Evolutionary conservation across 2,329 filamentous ascomycete genomes (phyloP).

Genomic region (Cadophora sp.): DNA sequence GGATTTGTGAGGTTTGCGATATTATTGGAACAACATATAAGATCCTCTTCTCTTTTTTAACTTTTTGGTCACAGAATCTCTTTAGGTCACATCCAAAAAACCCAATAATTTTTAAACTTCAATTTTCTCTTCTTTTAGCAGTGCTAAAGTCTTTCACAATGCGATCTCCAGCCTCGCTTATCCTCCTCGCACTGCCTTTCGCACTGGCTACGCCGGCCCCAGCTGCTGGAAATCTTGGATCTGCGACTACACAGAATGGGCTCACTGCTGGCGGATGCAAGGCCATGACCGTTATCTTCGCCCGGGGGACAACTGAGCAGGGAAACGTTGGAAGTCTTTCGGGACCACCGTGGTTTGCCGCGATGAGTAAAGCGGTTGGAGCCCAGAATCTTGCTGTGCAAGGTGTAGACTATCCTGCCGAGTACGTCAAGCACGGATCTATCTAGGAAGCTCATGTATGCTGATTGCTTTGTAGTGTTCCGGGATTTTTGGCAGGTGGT

Average conservation of each 20-base stretch:
- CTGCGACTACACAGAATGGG: conserved; percentile 36
- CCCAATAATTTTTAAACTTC: background rate
- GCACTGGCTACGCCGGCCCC: conserved; percentile 8
- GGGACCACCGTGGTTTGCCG: conserved; percentile 58
- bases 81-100: no score
- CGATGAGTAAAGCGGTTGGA: conserved; percentile 52
- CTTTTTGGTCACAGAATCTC: background rate
- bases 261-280: conserved; percentile 48
- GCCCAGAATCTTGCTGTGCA: conserved; percentile 56
- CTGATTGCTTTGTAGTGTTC: background rate
- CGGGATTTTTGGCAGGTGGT: conserved; percentile 54
- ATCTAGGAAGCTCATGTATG: no score
- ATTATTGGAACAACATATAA: conserved; percentile 9
- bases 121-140: background rate
- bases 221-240: conserved; percentile 1
- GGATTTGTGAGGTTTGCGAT: background rate
- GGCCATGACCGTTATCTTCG: conserved; percentile 60
- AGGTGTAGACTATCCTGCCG: conserved; percentile 59
- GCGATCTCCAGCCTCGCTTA: background rate
- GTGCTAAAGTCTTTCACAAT: background rate
- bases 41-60: background rate
- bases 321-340: conserved; percentile 58
- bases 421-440: conserved; percentile 35
- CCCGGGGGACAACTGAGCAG: conserved; percentile 59
- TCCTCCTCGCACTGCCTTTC: conserved; percentile 15